phyloP scores from a whole-genome alignment of 2,329 filamentous ascomycete species.

The Bisporella sp. region DNA sequence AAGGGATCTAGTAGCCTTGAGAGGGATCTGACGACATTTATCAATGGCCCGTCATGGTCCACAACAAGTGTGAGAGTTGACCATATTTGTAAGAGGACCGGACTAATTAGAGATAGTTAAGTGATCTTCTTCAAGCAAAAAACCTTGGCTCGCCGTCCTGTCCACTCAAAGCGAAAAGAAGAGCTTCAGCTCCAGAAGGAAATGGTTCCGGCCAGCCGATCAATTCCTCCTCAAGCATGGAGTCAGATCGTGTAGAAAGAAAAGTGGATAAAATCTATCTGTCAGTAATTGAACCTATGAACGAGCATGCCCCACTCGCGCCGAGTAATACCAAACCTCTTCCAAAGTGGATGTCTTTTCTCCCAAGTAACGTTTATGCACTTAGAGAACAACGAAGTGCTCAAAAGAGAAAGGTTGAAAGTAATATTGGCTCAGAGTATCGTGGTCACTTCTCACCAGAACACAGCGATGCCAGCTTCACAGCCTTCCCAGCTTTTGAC shows the following conservation, averaged over 20 bases:
- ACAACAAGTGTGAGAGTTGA: too few relatives aligned
- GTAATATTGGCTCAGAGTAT: too few relatives aligned
- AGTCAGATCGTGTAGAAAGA: background rate
- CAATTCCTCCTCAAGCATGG: slow-evolving; percentile 10
- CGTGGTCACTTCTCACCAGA: background rate
- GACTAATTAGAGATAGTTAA: background rate
- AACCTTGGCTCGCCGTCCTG: slow-evolving; percentile 7
- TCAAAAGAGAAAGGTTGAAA: background rate
- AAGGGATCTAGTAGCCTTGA: slow-evolving; percentile 4
- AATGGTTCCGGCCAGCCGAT: slow-evolving; percentile 8
- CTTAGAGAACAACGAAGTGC: slow-evolving; percentile 4
- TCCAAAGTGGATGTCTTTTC: slow-evolving; percentile 31
- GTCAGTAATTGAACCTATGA: slow-evolving; percentile 41
- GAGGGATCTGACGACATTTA: slow-evolving; percentile 7
- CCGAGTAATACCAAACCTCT: slow-evolving; percentile 45
- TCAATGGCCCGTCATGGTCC: background rate
- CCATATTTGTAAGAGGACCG: background rate
- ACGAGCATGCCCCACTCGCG: slow-evolving; percentile 36
- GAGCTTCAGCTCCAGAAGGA: slow-evolving; percentile 14
- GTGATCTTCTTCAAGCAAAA: background rate
- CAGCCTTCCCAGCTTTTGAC: background rate
- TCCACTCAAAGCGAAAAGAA: slow-evolving; percentile 14
- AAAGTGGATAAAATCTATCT: slow-evolving; percentile 36
- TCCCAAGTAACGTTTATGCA: slow-evolving; percentile 20
- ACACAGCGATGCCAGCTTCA: background rate